phyloP scores from a whole-genome alignment of 2,329 filamentous ascomycete genomes.

The Fusarium chlamydosporum region DNA sequence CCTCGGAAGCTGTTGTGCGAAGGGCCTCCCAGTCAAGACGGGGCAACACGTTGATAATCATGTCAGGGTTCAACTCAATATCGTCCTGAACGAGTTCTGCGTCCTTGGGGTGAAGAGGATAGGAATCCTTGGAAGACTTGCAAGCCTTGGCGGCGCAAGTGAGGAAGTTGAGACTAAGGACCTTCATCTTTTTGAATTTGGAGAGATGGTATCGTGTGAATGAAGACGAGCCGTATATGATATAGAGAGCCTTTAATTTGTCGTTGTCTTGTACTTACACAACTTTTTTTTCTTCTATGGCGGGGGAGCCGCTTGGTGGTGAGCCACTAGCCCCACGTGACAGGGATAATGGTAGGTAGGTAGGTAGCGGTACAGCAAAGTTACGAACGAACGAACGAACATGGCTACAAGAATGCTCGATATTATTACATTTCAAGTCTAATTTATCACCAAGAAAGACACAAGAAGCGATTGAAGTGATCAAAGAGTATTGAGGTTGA shows the following conservation, averaged over 20 bases:
- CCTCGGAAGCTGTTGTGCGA: slow-evolving; percentile 80
- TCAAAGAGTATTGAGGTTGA: not conserved
- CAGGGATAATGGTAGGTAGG: slow-evolving; percentile 33
- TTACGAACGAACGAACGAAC: slow-evolving; percentile 13
- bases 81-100: slow-evolving; percentile 92
- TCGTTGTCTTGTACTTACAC: slow-evolving; percentile 48
- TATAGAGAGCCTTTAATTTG: slow-evolving; percentile 13
- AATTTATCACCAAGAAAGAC: slow-evolving; percentile 6
- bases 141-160: slow-evolving; percentile 96
- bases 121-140: slow-evolving; percentile 83
- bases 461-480: not conserved
- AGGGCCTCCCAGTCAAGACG: slow-evolving; percentile 91
- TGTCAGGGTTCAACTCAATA: slow-evolving; percentile 82
- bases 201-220: not conserved
- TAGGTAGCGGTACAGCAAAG: not conserved
- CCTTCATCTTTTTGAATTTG: slow-evolving; percentile 76
- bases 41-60: slow-evolving; percentile 87
- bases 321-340: slow-evolving; percentile 52
- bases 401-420: not conserved
- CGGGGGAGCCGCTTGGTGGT: slow-evolving; percentile 37
- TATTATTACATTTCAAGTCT: not conserved
- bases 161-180: slow-evolving; percentile 95
- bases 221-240: not conserved
- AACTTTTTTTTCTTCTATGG: slow-evolving; percentile 52
- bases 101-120: slow-evolving; percentile 92